phyloP scores from a whole-genome alignment of 2,329 filamentous ascomycete genomes.

The Aspergillus sp. region DNA sequence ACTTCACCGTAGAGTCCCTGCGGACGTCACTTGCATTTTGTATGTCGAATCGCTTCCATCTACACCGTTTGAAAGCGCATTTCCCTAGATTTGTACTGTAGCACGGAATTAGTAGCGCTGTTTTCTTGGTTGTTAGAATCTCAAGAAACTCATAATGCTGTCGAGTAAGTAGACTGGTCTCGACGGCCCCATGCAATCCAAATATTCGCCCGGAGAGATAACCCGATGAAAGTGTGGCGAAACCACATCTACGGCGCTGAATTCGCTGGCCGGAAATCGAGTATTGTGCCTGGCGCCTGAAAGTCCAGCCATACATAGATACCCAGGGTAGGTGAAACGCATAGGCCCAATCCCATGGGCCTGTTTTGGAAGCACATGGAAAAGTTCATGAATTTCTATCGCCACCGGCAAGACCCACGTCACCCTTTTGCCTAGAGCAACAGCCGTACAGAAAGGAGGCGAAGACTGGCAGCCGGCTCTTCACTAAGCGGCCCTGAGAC shows the following conservation, averaged over 20 bases:
- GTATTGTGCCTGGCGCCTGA: background rate
- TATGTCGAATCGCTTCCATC: background rate
- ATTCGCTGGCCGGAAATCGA: background rate
- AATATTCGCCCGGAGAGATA: background rate
- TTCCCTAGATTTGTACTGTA: too few relatives aligned
- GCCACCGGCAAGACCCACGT: background rate
- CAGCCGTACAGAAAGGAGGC: background rate
- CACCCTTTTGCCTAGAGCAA: background rate
- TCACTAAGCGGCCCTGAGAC: too few relatives aligned
- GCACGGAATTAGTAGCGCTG: too few relatives aligned
- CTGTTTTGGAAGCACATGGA: background rate
- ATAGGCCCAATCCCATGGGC: too few relatives aligned
- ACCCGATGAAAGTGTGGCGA: background rate
- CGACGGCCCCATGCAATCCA: background rate
- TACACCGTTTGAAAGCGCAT: background rate
- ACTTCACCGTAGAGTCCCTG: too few relatives aligned
- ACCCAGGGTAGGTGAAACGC: background rate
- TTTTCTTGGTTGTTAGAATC: too few relatives aligned
- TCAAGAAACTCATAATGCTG: background rate
- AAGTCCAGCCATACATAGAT: background rate
- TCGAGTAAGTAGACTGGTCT: background rate
- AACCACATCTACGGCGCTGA: too few relatives aligned
- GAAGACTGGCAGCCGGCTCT: too few relatives aligned
- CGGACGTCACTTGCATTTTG: background rate
- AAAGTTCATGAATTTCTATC: background rate